Base-by-base conservation (phyloP, 495 filamentous ascomycete genomes). In the Neurospora sp. region DNA sequence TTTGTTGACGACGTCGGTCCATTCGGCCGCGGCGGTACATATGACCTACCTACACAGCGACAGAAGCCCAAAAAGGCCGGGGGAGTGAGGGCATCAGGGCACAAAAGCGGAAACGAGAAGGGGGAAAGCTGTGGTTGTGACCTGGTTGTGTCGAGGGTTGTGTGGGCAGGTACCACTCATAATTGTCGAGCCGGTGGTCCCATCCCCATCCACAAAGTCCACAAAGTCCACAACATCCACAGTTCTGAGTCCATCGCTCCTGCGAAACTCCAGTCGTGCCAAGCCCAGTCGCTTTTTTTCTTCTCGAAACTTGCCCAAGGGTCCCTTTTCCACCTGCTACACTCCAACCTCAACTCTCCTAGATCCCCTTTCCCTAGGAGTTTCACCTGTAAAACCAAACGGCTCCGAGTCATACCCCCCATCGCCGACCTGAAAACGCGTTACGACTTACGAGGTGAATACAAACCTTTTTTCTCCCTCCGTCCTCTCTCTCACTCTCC, bases 401-500 rank as follows among this genome's bases (percentile, higher is more conserved):
- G 54, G 14, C 54, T 66, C 54, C 54, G 54, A 66, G 54, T 66
- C 54, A 66, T 66, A 35, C 27, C 54, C 54, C 54, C 54, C 27
- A 18, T 66, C 14, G 54, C 54, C 54, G 54, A 66, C 54, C 27
- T 66, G 23, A 66, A 35, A 14, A 66, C 27, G 27, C 54, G 14
- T 66, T 66, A 66, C 54, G 54, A 62, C 54, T 62, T 35, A 62
- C 54, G 54, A 66, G 54, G 54, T 66, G 54, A 66, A 66, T 66
- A 66, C 27, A 35, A 66, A 9, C 54, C 14, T 62, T 62, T 62
- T 66, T 18, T 31, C 49, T 35, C 27, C 27, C 27, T 66, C 54
- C 27, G 27, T 35, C 27, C 23, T 66, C 54, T 23, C 42, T 66
- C 54, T 66, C 82, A 82, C 79, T 66, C 27, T 62, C 27, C 27